Evolutionary conservation across 495 filamentous ascomycete species (phyloP), one percentile per base, ranked within the genome.

Genomic region (Tuber calosporum): DNA sequence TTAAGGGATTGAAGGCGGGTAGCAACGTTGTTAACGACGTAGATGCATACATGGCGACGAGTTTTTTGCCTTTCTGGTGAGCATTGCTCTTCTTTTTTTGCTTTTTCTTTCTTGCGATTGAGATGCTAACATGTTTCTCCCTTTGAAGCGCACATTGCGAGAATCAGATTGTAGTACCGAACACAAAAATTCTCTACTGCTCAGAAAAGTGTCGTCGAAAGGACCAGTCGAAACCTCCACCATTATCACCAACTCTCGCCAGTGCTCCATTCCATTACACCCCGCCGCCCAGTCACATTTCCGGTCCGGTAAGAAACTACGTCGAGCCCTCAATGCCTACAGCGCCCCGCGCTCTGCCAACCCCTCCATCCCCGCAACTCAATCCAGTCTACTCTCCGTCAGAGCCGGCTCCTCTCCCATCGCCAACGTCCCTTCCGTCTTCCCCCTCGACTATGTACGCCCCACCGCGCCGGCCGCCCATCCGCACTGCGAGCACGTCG

Each of bases 91-190:
- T 48, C 37, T 30, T 45, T 39, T 68, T 77, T 77, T 77, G 36
- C 70, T 75, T 38, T 72, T 48, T 30, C 20, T 45, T 39, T 68
- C 73, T 77, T 77, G 30, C 30, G 42, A 73, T 73, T 38, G 19
- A 45, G 66, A 48, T 26, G 70, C 76, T 78, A 37, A 78, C 71
- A 58, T 58, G 48, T 26, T 58, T 58, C 48, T 26, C 30, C 48
- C 8, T 43, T 66, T 48, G 43, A 74, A 92, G 90, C 80, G 86
- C 90, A 71, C 89, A 87, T 82, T 92, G 90, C 82, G 90, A 92
- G 79, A 90, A 87, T 80, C 90, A 92, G 81, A 92, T 92, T 75
- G 85, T 89, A 34, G 85, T 88, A 58, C 90, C 90, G 22, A 88
- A 88, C 79, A 88, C 88, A 75, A 85, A 84, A 40, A 85, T 90